These are phyloP conservation scores for Casaregolazyma suthepensis DNA, from an alignment of 1,139 yeast genomes.

Conservation along the genomic window DNA sequence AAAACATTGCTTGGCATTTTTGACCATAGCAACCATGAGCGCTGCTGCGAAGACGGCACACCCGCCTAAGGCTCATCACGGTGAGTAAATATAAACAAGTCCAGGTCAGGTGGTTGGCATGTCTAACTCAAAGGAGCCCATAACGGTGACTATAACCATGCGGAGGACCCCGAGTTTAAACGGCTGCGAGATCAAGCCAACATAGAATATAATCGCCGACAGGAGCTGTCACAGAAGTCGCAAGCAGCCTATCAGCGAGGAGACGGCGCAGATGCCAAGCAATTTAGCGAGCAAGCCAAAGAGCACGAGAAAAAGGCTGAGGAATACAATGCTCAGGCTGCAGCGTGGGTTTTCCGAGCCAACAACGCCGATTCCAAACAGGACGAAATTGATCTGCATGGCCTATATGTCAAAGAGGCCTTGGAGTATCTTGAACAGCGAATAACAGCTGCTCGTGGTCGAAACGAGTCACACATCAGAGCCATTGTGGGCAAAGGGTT, in stretches of 20 bases:
- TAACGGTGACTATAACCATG: conserved; percentile 35
- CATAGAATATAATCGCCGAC: conserved; percentile 52
- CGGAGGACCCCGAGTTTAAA: conserved; percentile 45
- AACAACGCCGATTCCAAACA: conserved; percentile 79
- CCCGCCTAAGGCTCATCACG: conserved; percentile 4
- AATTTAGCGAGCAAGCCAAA: conserved; percentile 65
- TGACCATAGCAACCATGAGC: conserved; percentile 13
- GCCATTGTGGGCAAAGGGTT: conserved; percentile 92
- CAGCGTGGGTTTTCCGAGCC: conserved; percentile 81
- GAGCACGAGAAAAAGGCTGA: conserved; percentile 57
- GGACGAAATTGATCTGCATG: conserved; percentile 91
- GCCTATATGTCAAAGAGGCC: conserved; percentile 85
- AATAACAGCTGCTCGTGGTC: conserved; percentile 55
- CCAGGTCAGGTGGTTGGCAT: neutral
- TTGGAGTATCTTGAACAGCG: conserved; percentile 67
- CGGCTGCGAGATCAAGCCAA: conserved; percentile 64
- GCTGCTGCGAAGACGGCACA: conserved; percentile 20
- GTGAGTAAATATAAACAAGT: conserved; percentile 11
- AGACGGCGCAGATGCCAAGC: conserved; percentile 65
- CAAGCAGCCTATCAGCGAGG: conserved; percentile 73
- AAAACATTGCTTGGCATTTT: neutral
- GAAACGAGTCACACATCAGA: conserved; percentile 49
- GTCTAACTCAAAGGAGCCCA: conserved; percentile 4
- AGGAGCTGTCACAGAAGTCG: conserved; percentile 56
- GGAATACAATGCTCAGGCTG: conserved; percentile 68